A percentile compares a stretch with the other conserved stretches of the same genome.
Conservation (phyloP, 2,329 filamentous ascomycete species). For the Daldinia sp. region DNA sequence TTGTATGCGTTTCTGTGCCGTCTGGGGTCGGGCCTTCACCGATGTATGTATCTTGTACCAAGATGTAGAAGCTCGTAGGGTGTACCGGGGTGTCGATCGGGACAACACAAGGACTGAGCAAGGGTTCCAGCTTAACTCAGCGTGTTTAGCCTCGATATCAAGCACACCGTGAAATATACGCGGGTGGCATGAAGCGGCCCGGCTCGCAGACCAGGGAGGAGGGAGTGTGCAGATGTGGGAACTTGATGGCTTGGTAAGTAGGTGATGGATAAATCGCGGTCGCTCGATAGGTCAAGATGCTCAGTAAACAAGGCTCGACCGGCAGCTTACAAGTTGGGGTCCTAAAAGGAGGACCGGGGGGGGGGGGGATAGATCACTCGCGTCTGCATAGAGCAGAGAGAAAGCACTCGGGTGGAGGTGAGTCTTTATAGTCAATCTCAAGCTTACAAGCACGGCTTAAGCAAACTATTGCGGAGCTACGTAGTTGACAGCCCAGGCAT, state of each 20-base stretch:
- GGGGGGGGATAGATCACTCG: conserved; percentile 29
- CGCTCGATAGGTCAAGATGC: conserved; percentile 34
- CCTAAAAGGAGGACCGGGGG: conserved; percentile 28
- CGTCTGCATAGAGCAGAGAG: conserved; percentile 28
- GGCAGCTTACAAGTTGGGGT: conserved; percentile 42
- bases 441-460: conserved; percentile 28
- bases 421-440: conserved; percentile 25
- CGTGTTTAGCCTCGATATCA: conserved; percentile 35
- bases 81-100: conserved; percentile 48
- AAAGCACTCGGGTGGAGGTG: conserved; percentile 12
- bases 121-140: conserved; percentile 37
- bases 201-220: conserved; percentile 24
- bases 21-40: conserved; percentile 44
- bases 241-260: conserved; percentile 28
- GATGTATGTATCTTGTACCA: conserved; percentile 44
- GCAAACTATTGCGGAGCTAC: conserved; percentile 22
- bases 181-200: conserved; percentile 23
- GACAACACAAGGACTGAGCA: conserved; percentile 41
- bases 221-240: conserved; percentile 20
- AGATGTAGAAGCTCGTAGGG: conserved; percentile 41
- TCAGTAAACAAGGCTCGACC: conserved; percentile 37
- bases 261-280: conserved; percentile 30
- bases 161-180: conserved; percentile 25
- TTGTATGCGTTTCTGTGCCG: conserved; percentile 42
- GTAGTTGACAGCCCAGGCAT: conserved; percentile 15